A percentile compares a stretch with the other conserved stretches of the same genome.
Conservation (phyloP, 805 yeast genomes). For the Lachancea mirantina region DNA sequence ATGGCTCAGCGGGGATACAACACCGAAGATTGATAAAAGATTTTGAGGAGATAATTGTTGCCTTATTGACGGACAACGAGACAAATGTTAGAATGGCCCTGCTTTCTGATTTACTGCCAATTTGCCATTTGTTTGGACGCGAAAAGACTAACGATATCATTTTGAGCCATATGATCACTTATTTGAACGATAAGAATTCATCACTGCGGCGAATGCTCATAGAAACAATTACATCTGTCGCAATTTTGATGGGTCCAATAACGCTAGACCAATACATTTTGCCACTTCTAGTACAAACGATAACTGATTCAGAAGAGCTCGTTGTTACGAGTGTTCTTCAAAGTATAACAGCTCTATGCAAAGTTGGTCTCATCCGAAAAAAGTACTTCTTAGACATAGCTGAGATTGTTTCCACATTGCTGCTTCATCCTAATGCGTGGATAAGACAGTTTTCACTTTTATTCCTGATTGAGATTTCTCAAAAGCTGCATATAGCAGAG, state of each 20-base stretch:
- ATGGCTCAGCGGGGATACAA: slow-evolving; percentile 9
- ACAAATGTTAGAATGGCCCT: slow-evolving; percentile 63
- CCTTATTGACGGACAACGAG: slow-evolving; percentile 62
- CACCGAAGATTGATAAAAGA: slow-evolving; percentile 23
- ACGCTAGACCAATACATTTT: slow-evolving; percentile 81
- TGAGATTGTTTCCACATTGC: slow-evolving; percentile 44
- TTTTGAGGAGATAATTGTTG: slow-evolving; percentile 59
- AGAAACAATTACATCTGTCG: slow-evolving; percentile 60
- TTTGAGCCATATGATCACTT: slow-evolving; percentile 84
- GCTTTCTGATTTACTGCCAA: slow-evolving; percentile 60
- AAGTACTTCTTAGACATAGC: slow-evolving; percentile 50
- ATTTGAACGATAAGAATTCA: slow-evolving; percentile 70
- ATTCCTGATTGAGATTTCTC: slow-evolving; percentile 55
- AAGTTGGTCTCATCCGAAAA: slow-evolving; percentile 48
- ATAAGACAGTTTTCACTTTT: slow-evolving; percentile 62
- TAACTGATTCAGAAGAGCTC: slow-evolving; percentile 76
- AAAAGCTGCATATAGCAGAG: slow-evolving; percentile 66
- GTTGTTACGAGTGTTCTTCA: slow-evolving; percentile 66
- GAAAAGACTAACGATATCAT: slow-evolving; percentile 85
- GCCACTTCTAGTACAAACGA: slow-evolving; percentile 76
- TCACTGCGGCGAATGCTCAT: slow-evolving; percentile 65
- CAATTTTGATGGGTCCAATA: slow-evolving; percentile 73
- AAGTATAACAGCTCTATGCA: slow-evolving; percentile 48
- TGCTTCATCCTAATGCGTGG: slow-evolving; percentile 84
- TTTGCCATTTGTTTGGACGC: slow-evolving; percentile 77